Evolutionary conservation across 2,329 filamentous ascomycete species (phyloP).

Genomic region (Dryadomyces quercivorus): DNA sequence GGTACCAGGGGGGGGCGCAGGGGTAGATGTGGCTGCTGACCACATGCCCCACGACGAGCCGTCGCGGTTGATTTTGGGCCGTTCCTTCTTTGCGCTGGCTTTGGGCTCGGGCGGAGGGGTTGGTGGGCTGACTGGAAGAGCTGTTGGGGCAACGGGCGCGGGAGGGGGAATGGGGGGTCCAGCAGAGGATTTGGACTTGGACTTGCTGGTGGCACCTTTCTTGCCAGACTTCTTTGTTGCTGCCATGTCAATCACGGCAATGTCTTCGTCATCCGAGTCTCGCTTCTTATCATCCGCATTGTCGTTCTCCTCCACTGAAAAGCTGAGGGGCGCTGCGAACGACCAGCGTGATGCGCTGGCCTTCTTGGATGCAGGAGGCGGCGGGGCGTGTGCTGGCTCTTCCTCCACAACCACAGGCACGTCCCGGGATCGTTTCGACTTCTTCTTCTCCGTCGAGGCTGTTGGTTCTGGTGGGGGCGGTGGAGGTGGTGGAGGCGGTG

Average conservation of each 20-base stretch:
- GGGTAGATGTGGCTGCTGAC: slow-evolving; percentile 36
- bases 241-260: slow-evolving; percentile 39
- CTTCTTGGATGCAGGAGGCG: slow-evolving; percentile 6
- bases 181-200: slow-evolving; percentile 23
- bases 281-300: slow-evolving; percentile 5
- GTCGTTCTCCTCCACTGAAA: slow-evolving; percentile 10
- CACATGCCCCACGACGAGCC: slow-evolving; percentile 65
- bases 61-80: slow-evolving; percentile 62
- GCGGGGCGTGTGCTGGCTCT: background rate
- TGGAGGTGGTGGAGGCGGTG: slow-evolving; percentile 21
- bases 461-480: slow-evolving; percentile 22
- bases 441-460: slow-evolving; percentile 14
- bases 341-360: slow-evolving; percentile 8
- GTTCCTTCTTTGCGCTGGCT: slow-evolving; percentile 58
- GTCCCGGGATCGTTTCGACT: slow-evolving; percentile 3
- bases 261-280: slow-evolving; percentile 25
- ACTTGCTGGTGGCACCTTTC: slow-evolving; percentile 26
- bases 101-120: slow-evolving; percentile 43
- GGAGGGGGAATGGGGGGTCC: slow-evolving; percentile 22
- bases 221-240: slow-evolving; percentile 30
- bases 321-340: slow-evolving; percentile 11
- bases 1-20: slow-evolving; percentile 14
- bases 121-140: slow-evolving; percentile 33
- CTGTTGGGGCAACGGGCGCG: slow-evolving; percentile 31
- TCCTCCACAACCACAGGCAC: slow-evolving; percentile 15